Percentiles rank a stretch among this genome's conserved stretches.
phyloP scores from a whole-genome alignment of 495 filamentous ascomycete genomes.

The Physcia stellaris region DNA sequence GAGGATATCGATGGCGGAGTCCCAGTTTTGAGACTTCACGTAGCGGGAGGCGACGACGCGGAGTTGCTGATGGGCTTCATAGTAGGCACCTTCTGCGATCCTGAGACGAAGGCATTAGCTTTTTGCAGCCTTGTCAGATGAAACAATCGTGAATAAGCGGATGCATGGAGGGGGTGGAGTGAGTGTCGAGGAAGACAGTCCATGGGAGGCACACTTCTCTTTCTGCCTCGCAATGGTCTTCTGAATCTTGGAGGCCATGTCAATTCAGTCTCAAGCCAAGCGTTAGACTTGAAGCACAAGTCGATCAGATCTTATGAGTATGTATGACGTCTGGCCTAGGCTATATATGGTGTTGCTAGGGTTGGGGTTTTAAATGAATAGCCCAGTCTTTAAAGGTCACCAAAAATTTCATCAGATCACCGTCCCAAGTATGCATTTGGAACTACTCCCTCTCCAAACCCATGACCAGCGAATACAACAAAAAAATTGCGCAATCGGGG shows the following conservation, averaged over 20 bases:
- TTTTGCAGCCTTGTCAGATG: background rate
- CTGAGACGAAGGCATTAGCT: too few species aligned
- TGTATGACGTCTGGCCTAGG: too few species aligned
- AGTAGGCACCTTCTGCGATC: conserved; percentile 83
- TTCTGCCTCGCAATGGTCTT: conserved; percentile 60
- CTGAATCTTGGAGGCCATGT: conserved; percentile 56
- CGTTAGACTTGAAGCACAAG: too few species aligned
- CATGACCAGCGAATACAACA: too few species aligned
- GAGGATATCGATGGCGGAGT: conserved; percentile 74
- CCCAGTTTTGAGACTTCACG: conserved; percentile 68
- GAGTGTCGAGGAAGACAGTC: background rate
- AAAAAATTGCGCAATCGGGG: conserved; percentile 10
- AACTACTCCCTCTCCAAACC: too few species aligned
- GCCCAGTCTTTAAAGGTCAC: too few species aligned
- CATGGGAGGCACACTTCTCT: conserved; percentile 39
- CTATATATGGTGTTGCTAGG: too few species aligned
- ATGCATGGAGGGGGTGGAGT: conserved; percentile 1
- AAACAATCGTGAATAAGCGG: background rate
- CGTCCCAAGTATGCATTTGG: too few species aligned
- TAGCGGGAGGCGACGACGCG: conserved; percentile 88
- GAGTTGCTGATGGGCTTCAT: conserved; percentile 96
- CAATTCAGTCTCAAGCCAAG: too few species aligned
- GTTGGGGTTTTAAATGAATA: too few species aligned
- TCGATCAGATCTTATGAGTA: too few species aligned
- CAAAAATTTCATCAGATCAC: too few species aligned